A percentile compares a stretch with the other conserved stretches of the same genome.
Evolutionary conservation across 352 stramenopile species (phyloP).

Genomic region (Globisporangium parvum): DNA sequence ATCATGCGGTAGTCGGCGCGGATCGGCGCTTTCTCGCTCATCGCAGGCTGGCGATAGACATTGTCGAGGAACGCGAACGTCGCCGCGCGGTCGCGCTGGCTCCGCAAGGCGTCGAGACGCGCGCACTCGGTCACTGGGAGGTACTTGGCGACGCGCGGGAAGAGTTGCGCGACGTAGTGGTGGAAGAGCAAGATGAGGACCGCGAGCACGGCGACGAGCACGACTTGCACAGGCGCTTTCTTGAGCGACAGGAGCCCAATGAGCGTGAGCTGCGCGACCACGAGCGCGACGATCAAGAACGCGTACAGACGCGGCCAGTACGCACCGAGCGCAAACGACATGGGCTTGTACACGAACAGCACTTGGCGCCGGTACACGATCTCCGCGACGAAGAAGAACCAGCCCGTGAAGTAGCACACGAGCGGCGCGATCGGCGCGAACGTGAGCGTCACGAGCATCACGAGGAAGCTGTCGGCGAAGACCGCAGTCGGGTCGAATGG

Average conservation of each 20-base stretch:
- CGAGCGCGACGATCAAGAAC: slow-evolving; percentile 67
- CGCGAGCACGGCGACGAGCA: slow-evolving; percentile 19
- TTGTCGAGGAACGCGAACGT: slow-evolving; percentile 62
- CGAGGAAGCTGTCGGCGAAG: slow-evolving; percentile 60
- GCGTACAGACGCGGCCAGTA: slow-evolving; percentile 74
- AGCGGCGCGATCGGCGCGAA: slow-evolving; percentile 74
- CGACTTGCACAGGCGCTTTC: slow-evolving; percentile 26
- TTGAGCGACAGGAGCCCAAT: slow-evolving; percentile 80
- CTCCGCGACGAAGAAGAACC: slow-evolving; percentile 68
- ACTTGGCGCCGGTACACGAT: slow-evolving; percentile 66
- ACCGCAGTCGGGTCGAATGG: slow-evolving; percentile 51
- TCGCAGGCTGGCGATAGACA: slow-evolving; percentile 65
- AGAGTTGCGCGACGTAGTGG: slow-evolving; percentile 50
- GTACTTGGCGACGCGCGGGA: slow-evolving; percentile 50
- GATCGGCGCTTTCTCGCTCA: slow-evolving; percentile 44
- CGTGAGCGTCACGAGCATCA: slow-evolving; percentile 69
- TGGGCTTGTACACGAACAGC: slow-evolving; percentile 62
- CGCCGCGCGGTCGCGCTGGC: slow-evolving; percentile 18
- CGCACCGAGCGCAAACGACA: slow-evolving; percentile 47
- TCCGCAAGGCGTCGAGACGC: slow-evolving; percentile 38
- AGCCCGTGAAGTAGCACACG: slow-evolving; percentile 67
- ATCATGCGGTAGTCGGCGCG: slow-evolving; percentile 60
- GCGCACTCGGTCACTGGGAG: slow-evolving; percentile 57
- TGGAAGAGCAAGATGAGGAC: slow-evolving; percentile 53
- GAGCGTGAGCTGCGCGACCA: slow-evolving; percentile 70